phyloP scores from a whole-genome alignment of 768 basidiomycete species.

The Tulasnella sp. region DNA sequence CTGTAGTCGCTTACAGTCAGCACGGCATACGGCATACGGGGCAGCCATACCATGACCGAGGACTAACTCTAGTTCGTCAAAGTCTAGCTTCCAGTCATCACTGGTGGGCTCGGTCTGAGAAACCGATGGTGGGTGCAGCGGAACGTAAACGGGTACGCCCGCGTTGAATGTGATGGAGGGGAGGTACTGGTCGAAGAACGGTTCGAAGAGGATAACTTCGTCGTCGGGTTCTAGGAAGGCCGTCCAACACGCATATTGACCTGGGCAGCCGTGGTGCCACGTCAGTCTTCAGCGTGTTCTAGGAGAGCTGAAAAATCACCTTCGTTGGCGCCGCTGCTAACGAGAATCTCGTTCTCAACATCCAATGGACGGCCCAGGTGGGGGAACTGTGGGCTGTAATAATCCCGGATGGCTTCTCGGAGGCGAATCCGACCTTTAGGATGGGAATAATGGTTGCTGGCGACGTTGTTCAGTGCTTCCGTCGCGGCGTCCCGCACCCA shows the following conservation, averaged over 20 bases:
- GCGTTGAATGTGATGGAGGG: slow-evolving; percentile 93
- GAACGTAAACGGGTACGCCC: slow-evolving; percentile 91
- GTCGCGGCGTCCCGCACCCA: slow-evolving; percentile 79
- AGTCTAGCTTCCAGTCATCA: slow-evolving; percentile 86
- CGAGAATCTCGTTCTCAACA: slow-evolving; percentile 84
- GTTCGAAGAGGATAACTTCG: slow-evolving; percentile 98
- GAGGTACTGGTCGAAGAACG: slow-evolving; percentile 96
- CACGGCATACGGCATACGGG: slow-evolving; percentile 5
- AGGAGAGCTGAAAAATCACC: slow-evolving; percentile 52
- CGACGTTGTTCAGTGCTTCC: slow-evolving; percentile 63
- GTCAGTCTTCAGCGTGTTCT: background rate
- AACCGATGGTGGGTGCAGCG: slow-evolving; percentile 81
- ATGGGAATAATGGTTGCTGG: slow-evolving; percentile 86
- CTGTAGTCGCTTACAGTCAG: slow-evolving; percentile 45
- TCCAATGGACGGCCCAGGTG: slow-evolving; percentile 67
- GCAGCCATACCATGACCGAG: background rate
- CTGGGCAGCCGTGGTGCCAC: slow-evolving; percentile 48
- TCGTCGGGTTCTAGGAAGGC: slow-evolving; percentile 92
- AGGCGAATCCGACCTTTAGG: slow-evolving; percentile 87
- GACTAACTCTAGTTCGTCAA: slow-evolving; percentile 79
- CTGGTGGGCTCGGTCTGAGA: slow-evolving; percentile 57
- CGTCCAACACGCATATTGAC: slow-evolving; percentile 90
- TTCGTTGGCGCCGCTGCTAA: slow-evolving; percentile 97
- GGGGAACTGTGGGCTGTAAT: slow-evolving; percentile 56
- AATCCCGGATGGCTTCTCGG: slow-evolving; percentile 67